phyloP scores from a whole-genome alignment of 345 rosid genomes.

The Kernera saxatilis region DNA sequence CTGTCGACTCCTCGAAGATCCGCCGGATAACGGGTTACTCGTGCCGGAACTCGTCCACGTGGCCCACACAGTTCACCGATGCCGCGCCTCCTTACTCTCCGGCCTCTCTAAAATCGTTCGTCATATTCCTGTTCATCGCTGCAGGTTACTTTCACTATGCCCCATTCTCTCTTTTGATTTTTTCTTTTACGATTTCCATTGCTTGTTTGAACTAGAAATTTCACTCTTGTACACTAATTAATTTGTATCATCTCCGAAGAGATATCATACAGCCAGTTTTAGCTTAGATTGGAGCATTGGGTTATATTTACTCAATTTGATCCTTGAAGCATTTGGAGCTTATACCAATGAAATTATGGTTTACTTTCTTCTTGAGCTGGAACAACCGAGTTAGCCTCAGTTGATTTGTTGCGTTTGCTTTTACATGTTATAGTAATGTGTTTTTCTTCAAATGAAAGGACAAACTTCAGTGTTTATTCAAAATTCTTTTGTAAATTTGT shows the following conservation, averaged over 20 bases:
- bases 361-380: neutral
- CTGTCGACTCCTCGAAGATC: slow-evolving; percentile 56
- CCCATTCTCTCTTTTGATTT: neutral
- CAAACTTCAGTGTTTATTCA: neutral
- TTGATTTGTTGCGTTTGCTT: neutral
- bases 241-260: neutral
- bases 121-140: slow-evolving; percentile 53
- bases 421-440: neutral
- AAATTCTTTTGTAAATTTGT: neutral
- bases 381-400: neutral
- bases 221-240: neutral
- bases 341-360: neutral
- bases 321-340: neutral
- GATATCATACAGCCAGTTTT: neutral
- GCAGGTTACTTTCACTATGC: slow-evolving; percentile 39
- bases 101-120: slow-evolving; percentile 46
- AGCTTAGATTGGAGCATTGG: neutral
- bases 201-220: neutral
- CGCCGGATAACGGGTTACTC: slow-evolving; percentile 75
- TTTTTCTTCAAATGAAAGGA: neutral
- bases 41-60: slow-evolving; percentile 66
- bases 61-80: slow-evolving; percentile 54
- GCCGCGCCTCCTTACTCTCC: slow-evolving; percentile 48
- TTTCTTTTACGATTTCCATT: neutral
- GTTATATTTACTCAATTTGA: neutral